These are phyloP conservation scores for Hymenotorrendiella dingleyae DNA, from an alignment of 2,329 filamentous ascomycete genomes.

Conservation along the genomic window DNA sequence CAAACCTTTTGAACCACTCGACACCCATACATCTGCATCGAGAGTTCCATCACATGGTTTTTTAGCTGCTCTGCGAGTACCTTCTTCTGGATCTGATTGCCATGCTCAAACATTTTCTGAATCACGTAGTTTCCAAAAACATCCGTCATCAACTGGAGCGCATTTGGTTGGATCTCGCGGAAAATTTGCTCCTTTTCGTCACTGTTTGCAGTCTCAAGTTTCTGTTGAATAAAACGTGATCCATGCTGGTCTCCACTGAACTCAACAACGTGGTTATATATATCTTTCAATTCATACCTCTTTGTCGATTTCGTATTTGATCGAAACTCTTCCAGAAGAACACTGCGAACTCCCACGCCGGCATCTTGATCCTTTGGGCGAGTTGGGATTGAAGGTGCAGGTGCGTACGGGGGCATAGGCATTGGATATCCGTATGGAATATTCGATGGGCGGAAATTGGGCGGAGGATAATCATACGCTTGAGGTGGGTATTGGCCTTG, in stretches of 20 bases:
- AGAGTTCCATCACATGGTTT: slow-evolving; percentile 73
- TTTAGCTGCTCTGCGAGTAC: slow-evolving; percentile 81
- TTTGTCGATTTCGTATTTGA: slow-evolving; percentile 64
- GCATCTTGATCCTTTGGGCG: slow-evolving; percentile 31
- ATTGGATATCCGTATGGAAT: slow-evolving; percentile 33
- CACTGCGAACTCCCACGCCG: slow-evolving; percentile 56
- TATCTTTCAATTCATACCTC: slow-evolving; percentile 81
- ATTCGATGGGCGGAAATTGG: slow-evolving; percentile 32
- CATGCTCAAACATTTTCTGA: slow-evolving; percentile 95
- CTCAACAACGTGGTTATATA: slow-evolving; percentile 82
- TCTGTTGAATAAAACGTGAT: slow-evolving; percentile 91
- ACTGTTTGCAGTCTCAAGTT: slow-evolving; percentile 86
- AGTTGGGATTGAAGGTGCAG: slow-evolving; percentile 23
- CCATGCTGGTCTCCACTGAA: slow-evolving; percentile 95
- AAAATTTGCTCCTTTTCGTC: slow-evolving; percentile 94
- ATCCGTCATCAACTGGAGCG: slow-evolving; percentile 86
- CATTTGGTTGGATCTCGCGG: slow-evolving; percentile 77
- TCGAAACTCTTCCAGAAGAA: slow-evolving; percentile 74
- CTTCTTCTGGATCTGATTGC: slow-evolving; percentile 89
- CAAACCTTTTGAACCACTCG: slow-evolving; percentile 88
- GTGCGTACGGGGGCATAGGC: slow-evolving; percentile 24
- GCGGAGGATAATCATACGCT: slow-evolving; percentile 34
- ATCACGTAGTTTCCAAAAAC: slow-evolving; percentile 98
- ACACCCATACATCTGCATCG: slow-evolving; percentile 86
- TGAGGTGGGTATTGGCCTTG: slow-evolving; percentile 35